These are phyloP conservation scores for Gardenia jasminoides DNA, from an alignment of 257 asterid species.

Conservation along the genomic window DNA sequence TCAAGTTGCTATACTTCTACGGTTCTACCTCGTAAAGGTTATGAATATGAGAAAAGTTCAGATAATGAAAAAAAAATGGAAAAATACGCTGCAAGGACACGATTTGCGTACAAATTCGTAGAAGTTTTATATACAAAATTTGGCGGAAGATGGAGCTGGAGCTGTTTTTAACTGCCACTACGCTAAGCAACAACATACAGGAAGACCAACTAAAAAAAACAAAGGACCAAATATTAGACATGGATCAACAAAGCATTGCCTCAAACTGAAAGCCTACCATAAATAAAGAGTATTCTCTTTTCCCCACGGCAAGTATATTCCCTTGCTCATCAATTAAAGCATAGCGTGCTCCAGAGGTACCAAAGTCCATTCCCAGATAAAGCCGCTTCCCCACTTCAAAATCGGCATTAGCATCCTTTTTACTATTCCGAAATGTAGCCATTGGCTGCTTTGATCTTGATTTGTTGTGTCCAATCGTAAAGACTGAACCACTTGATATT, in stretches of 20 bases:
- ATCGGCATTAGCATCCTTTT: conserved; percentile 24
- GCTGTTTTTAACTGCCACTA: no score
- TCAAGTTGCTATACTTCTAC: background rate
- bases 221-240: background rate
- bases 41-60: background rate
- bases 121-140: background rate
- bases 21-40: background rate
- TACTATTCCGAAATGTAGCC: conserved; percentile 27
- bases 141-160: background rate
- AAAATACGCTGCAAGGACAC: background rate
- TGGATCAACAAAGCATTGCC: background rate
- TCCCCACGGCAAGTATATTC: conserved; percentile 57
- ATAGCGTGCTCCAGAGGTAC: conserved; percentile 92
- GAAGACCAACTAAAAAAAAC: no score
- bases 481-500: conserved; percentile 21
- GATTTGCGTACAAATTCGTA: background rate
- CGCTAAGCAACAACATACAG: no score
- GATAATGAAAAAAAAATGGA: background rate
- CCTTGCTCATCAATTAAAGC: conserved; percentile 64
- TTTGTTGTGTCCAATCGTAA: conserved; percentile 29
- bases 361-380: conserved; percentile 93
- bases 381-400: conserved; percentile 41
- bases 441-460: conserved; percentile 20
- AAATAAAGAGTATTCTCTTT: conserved; percentile 67
- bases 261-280: conserved; percentile 29